Evolutionary conservation across 2,329 filamentous ascomycete genomes (phyloP), one percentile per base, ranked within the genome.

Genomic region (Dactylonectria macrodidyma): DNA sequence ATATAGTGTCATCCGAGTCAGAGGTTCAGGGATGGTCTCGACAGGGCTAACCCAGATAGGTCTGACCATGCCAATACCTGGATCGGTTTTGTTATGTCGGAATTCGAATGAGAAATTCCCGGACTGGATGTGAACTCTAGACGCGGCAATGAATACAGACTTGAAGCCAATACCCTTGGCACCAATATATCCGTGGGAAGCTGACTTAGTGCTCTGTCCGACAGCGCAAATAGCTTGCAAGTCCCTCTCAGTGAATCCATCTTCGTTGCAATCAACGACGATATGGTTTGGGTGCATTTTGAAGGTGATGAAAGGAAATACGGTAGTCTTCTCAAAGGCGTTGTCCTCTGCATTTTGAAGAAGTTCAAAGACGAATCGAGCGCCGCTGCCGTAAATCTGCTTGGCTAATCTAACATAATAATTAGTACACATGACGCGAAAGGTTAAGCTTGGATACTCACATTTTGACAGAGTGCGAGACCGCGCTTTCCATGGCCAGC

Each of bases 291-390:
- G 71, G 16, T 70, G 4, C 0, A 73, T 63, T 19, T 71, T 57
- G 50, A 73, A 73, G 6, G 65, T 64, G 6, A 73, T 67, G 5
- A 64, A 73, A 1, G 62, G 66, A 0, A 19, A 9, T 0, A 2
- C 36, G 0, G 0, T 2, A 3, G 69, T 65, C 16, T 41, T 68
- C 0, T 9, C 12, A n/a, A 73, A 73, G 0, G 5, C 2, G 47
- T 70, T 71, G 33, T 73, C 71, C 5, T 73, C 69, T 10, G 65
- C 66, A 24, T 73, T 71, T 30, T 71, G 71, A 56, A 73, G 68
- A 58, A 73, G 71, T 41, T 73, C 71, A 46, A 73, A 73, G 1
- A 71, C 65, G 6, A 72, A 72, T 36, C 70, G 47, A 2, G 71
- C 68, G 0, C 70, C 68, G n/a, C 64, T 71, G 2, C 71, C 71